These are phyloP conservation scores for Puccinia novopanici DNA, from an alignment of 1,284 basidiomycete species.

Conservation along the genomic window DNA sequence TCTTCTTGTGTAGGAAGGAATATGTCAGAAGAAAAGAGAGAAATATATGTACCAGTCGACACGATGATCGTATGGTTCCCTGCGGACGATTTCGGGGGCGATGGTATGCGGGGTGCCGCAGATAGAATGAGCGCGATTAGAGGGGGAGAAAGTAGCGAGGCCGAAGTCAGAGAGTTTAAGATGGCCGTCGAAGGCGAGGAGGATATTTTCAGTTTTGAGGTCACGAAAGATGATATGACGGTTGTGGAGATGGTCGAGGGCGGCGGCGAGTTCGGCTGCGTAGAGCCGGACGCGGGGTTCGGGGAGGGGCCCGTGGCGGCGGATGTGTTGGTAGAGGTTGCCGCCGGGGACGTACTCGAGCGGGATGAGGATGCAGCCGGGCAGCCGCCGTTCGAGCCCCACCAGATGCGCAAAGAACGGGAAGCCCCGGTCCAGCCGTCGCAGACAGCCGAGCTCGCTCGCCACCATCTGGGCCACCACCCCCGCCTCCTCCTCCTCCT, in stretches of 20 bases:
- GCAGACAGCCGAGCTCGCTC: slow-evolving; percentile 11
- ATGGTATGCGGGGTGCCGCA: slow-evolving; percentile 57
- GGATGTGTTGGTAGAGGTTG: slow-evolving; percentile 54
- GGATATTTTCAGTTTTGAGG: slow-evolving; percentile 47
- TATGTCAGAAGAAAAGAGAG: not conserved
- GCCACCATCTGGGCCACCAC: not conserved
- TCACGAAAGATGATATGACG: slow-evolving; percentile 33
- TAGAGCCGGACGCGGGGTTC: slow-evolving; percentile 48
- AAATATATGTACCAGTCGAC: slow-evolving; percentile 53
- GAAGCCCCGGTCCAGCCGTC: not conserved
- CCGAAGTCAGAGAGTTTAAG: slow-evolving; percentile 44
- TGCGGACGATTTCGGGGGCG: slow-evolving; percentile 55
- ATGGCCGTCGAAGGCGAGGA: slow-evolving; percentile 17
- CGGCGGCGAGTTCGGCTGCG: slow-evolving; percentile 26
- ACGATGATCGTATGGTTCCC: slow-evolving; percentile 54
- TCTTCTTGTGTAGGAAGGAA: too few species aligned
- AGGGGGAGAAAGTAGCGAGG: not conserved
- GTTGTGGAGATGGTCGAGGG: slow-evolving; percentile 14
- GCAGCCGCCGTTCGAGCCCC: not conserved
- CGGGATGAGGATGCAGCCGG: slow-evolving; percentile 52
- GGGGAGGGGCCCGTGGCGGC: slow-evolving; percentile 52
- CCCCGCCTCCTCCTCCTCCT: not conserved
- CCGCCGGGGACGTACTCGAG: slow-evolving; percentile 56
- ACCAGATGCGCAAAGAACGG: not conserved
- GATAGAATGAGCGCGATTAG: slow-evolving; percentile 47